Conservation (phyloP, 2,329 filamentous ascomycete genomes). For the Trichoderma endophyticum region DNA sequence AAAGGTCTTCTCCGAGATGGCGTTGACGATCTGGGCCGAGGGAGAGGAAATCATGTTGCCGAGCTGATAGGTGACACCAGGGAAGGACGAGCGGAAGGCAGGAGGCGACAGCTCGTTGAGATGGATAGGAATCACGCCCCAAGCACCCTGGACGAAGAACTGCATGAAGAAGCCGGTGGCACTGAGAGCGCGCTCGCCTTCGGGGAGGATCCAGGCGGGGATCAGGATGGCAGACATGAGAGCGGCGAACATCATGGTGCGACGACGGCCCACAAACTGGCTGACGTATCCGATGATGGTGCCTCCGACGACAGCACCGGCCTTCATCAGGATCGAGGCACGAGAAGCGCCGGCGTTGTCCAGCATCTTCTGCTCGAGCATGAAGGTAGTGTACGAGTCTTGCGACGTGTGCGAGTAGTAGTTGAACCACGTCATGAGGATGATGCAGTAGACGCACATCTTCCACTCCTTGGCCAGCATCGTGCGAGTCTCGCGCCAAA, state of each 20-base stretch:
- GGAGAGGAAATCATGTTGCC: conserved; percentile 73
- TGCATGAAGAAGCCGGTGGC: conserved; percentile 67
- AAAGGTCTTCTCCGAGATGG: conserved; percentile 61
- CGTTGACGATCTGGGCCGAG: conserved; percentile 74
- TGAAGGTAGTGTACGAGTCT: conserved; percentile 79
- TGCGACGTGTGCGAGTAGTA: conserved; percentile 77
- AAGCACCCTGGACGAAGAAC: conserved; percentile 62
- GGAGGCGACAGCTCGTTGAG: conserved; percentile 70
- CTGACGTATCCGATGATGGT: conserved; percentile 71
- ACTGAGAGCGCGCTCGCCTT: conserved; percentile 56
- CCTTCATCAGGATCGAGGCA: conserved; percentile 80
- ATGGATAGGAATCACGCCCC: conserved; percentile 69
- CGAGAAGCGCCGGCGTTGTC: conserved; percentile 61
- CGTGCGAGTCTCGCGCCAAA: conserved; percentile 65
- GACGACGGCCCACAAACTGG: conserved; percentile 71
- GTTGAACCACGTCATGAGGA: conserved; percentile 76
- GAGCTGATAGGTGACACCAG: conserved; percentile 66
- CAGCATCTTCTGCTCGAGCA: conserved; percentile 70
- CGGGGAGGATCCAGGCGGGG: conserved; percentile 67
- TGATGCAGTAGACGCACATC: conserved; percentile 72
- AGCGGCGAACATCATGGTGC: conserved; percentile 60
- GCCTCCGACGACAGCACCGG: conserved; percentile 70
- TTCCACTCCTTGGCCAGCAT: conserved; percentile 72
- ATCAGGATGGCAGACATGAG: conserved; percentile 61
- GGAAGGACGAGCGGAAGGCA: conserved; percentile 68